Percentiles rank a stretch among this genome's conserved stretches.
phyloP scores from a whole-genome alignment of 371 early-diverging fungal species.

The Apophysomyces sp. region DNA sequence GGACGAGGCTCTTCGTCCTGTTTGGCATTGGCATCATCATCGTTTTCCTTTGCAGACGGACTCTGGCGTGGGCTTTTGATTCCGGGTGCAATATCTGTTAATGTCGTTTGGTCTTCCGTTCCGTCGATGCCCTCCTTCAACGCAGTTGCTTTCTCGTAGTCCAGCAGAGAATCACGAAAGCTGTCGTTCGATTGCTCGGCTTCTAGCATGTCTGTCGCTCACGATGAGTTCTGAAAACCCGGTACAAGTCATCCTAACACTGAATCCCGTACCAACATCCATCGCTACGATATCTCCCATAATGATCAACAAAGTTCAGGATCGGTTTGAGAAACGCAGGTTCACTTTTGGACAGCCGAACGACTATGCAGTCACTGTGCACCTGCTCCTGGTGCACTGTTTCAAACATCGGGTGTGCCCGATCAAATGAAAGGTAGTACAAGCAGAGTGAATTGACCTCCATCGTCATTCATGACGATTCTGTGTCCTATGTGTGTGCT shows the following conservation, averaged over 20 bases:
- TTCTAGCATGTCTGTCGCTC: conserved; percentile 4
- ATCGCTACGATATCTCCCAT: conserved; percentile 3
- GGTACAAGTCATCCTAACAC: neutral
- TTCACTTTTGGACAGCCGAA: too few relatives aligned
- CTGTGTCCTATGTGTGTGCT: too few relatives aligned
- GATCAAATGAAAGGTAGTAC: too few relatives aligned
- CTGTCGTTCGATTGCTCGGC: neutral
- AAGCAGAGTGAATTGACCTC: too few relatives aligned
- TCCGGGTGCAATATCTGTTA: neutral
- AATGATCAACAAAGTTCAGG: neutral
- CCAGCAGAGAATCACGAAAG: too few relatives aligned
- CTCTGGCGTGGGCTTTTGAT: too few relatives aligned
- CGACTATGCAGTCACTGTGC: too few relatives aligned
- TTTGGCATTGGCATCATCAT: neutral
- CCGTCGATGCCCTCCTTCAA: neutral
- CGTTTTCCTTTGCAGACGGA: neutral
- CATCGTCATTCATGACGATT: too few relatives aligned
- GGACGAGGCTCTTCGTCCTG: conserved; percentile 10
- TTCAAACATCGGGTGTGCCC: too few relatives aligned
- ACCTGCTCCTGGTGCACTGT: too few relatives aligned
- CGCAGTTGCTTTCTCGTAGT: too few relatives aligned
- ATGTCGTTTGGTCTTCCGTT: neutral
- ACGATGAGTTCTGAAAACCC: neutral
- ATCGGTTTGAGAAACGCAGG: neutral
- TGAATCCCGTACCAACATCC: conserved; percentile 11